Conservation (phyloP, 352 stramenopile genomes). For the Phytophthora nicotianae region DNA sequence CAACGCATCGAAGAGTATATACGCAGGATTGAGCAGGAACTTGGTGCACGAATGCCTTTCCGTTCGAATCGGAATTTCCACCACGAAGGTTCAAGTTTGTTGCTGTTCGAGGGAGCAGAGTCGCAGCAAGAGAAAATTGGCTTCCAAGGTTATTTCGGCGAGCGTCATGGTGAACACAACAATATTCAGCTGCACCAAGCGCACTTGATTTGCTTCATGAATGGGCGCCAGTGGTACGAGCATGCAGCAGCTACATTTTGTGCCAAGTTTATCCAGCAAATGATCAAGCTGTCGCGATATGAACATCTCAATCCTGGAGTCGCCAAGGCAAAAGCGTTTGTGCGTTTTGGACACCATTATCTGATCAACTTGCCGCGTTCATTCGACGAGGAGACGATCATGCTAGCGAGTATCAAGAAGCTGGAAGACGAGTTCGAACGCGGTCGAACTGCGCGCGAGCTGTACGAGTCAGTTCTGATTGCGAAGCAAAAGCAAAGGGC, state of each 20-base stretch:
- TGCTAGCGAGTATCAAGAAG: slow-evolving; percentile 70
- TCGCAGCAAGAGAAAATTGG: slow-evolving; percentile 67
- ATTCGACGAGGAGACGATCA: slow-evolving; percentile 79
- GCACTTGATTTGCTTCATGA: slow-evolving; percentile 78
- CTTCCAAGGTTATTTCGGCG: slow-evolving; percentile 73
- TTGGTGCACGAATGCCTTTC: slow-evolving; percentile 53
- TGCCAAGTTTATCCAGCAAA: slow-evolving; percentile 77
- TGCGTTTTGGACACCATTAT: slow-evolving; percentile 82
- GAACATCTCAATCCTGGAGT: slow-evolving; percentile 58
- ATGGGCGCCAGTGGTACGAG: slow-evolving; percentile 69
- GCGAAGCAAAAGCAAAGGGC: slow-evolving; percentile 50
- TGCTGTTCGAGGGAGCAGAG: slow-evolving; percentile 77
- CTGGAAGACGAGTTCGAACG: slow-evolving; percentile 82
- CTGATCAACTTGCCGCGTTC: slow-evolving; percentile 80
- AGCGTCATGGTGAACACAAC: slow-evolving; percentile 60
- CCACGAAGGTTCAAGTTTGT: slow-evolving; percentile 60
- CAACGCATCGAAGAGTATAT: slow-evolving; percentile 71
- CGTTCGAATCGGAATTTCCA: slow-evolving; percentile 58
- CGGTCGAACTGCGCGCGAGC: slow-evolving; percentile 64
- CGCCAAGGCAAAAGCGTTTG: slow-evolving; percentile 63
- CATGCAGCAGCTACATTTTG: slow-evolving; percentile 65
- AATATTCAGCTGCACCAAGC: slow-evolving; percentile 64
- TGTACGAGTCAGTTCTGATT: slow-evolving; percentile 78
- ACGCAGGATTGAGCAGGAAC: slow-evolving; percentile 65
- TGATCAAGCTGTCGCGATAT: slow-evolving; percentile 76